Evolutionary conservation across 2,329 filamentous ascomycete species (phyloP).

Genomic region (Colletotrichum plurivorum): DNA sequence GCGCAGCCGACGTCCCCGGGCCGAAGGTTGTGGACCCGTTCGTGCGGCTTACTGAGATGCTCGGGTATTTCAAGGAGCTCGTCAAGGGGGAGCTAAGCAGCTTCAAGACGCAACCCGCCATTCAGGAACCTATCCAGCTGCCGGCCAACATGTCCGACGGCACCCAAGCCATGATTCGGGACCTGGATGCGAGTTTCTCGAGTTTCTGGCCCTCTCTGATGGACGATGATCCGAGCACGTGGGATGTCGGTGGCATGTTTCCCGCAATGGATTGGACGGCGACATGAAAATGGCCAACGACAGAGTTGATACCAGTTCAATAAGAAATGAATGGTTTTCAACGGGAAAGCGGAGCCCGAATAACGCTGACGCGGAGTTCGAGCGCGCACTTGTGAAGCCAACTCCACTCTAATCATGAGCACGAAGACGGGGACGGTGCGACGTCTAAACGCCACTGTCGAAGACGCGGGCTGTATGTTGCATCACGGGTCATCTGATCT

Average conservation of each 20-base stretch:
- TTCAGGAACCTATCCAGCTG: conserved; percentile 29
- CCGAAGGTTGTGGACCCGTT: conserved; percentile 38
- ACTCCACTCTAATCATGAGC: not conserved
- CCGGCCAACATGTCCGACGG: conserved; percentile 41
- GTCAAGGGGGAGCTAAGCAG: conserved; percentile 35
- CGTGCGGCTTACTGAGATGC: conserved; percentile 40
- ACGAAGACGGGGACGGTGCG: not conserved
- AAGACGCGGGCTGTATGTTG: too few species aligned
- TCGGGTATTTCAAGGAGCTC: conserved; percentile 41
- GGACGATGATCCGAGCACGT: conserved; percentile 30
- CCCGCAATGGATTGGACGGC: conserved; percentile 40
- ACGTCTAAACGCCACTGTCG: not conserved
- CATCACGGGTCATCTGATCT: not conserved
- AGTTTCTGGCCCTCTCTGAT: conserved; percentile 40
- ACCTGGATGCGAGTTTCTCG: conserved; percentile 44
- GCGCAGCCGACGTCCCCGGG: conserved; percentile 10
- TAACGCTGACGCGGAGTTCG: not conserved
- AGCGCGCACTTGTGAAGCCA: not conserved
- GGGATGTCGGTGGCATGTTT: conserved; percentile 23
- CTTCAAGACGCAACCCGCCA: conserved; percentile 15
- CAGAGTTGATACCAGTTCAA: too few species aligned
- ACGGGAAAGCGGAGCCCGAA: not conserved
- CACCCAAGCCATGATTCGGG: conserved; percentile 45
- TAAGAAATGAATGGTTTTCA: too few species aligned
- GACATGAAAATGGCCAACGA: conserved; percentile 5